Conservation (phyloP, 345 rosid genomes). For the Lepidium aucheri region DNA sequence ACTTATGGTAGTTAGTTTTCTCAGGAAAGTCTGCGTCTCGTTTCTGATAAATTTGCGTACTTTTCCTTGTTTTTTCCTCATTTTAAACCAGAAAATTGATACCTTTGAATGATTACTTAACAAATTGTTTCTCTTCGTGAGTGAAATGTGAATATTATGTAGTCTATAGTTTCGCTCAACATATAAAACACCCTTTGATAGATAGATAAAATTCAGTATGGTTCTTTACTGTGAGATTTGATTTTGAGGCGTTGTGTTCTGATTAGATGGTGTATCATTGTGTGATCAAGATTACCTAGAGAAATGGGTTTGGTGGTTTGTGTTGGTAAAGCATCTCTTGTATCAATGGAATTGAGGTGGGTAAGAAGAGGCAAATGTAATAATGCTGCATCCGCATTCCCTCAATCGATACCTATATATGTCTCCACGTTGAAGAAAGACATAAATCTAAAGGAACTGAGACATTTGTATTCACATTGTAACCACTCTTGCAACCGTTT, state of each 20-base stretch:
- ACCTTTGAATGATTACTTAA: neutral
- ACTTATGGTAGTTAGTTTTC: conserved; percentile 3
- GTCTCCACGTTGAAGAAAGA: conserved; percentile 55
- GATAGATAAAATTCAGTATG: neutral
- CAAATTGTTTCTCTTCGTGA: neutral
- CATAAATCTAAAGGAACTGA: conserved; percentile 37
- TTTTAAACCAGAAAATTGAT: neutral
- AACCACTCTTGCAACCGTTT: conserved; percentile 59
- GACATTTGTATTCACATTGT: conserved; percentile 45
- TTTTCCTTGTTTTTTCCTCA: neutral
- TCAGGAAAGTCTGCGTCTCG: neutral
- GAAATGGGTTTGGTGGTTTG: conserved; percentile 17
- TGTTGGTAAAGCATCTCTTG: conserved; percentile 4
- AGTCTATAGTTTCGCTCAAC: neutral
- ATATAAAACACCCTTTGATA: neutral
- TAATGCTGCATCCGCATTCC: conserved; percentile 11
- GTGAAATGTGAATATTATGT: neutral
- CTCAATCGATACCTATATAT: conserved; percentile 41
- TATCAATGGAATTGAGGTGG: conserved; percentile 51
- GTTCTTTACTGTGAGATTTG: neutral
- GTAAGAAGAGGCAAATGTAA: conserved; percentile 22
- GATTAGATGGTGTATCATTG: conserved; percentile 4
- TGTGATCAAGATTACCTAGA: conserved; percentile 5
- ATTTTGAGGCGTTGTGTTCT: neutral
- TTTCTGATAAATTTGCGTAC: neutral